phyloP scores from a whole-genome alignment of 129 eudicot genomes.

The Rutidosis leptorrhynchoides region DNA sequence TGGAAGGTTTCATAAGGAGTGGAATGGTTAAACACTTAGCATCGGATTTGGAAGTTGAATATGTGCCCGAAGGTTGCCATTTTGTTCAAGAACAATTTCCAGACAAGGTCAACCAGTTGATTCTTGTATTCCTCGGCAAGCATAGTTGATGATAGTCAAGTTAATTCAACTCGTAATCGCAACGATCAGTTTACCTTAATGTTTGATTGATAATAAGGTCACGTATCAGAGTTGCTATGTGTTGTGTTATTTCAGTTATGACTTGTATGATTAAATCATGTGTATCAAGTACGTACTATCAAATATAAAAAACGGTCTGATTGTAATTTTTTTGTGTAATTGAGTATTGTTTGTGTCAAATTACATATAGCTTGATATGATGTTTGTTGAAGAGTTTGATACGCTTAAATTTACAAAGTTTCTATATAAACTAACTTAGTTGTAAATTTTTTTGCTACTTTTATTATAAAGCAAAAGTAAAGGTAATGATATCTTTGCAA shows the following conservation, averaged over 20 bases:
- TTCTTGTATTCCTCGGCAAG: constrained; percentile 38
- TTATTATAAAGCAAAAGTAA: too few species aligned
- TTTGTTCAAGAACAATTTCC: constrained; percentile 56
- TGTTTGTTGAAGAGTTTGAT: too few species aligned
- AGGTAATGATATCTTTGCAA: too few species aligned
- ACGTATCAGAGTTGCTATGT: not conserved
- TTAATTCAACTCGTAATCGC: not conserved
- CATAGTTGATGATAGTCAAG: constrained; percentile 26
- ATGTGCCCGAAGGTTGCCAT: constrained; percentile 43
- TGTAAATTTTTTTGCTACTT: too few species aligned
- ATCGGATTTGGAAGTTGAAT: constrained; percentile 36
- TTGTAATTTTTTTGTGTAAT: too few species aligned
- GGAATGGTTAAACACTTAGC: constrained; percentile 38
- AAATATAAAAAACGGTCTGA: too few species aligned
- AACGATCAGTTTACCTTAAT: not conserved
- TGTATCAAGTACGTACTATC: not conserved
- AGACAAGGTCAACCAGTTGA: constrained; percentile 36
- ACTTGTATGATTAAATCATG: not conserved
- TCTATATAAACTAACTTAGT: too few species aligned
- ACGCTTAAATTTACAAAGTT: too few species aligned
- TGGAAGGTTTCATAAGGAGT: constrained; percentile 28
- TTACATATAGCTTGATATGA: too few species aligned
- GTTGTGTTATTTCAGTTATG: not conserved
- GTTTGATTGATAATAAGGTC: not conserved
- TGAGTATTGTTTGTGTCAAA: too few species aligned